Evolutionary conservation across 2,329 filamentous ascomycete genomes (phyloP), one percentile per base, ranked within the genome.

Genomic region (Acephala macrosclerotiorum): DNA sequence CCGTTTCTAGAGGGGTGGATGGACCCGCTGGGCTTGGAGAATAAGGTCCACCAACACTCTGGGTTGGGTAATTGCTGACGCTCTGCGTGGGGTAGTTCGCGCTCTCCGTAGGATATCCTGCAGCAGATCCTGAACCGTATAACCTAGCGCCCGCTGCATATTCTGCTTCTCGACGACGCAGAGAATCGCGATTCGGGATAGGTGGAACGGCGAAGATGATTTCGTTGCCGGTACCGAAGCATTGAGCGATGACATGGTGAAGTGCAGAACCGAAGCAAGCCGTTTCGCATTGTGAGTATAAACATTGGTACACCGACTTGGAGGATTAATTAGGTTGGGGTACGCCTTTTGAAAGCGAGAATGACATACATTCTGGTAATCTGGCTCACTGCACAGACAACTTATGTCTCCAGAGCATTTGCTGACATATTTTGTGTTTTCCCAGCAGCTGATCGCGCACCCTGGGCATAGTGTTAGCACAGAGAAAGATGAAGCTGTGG

Each of bases 231-330:
- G 66, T 60, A 20, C 62, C 68, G 47, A 71, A 69, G 63, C 77
- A 79, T 66, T 71, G 70, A 42, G 70, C 69, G 8, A 78, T 73
- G 18, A 73, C 69, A 63, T 76, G 67, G 65, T 79, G 76, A 25
- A 79, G 70, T 14, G 77, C 77, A 22, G 70, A 66, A 20, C 73
- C 74, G 60, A 77, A 78, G 45, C 77, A 72, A 53, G 69, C 66
- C 18, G 75, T 77, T 53, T 75, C 73, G 58, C 77, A 79, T 65
- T 79, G 77, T 6, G 77, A 78, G 65, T 78, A 77, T 20, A 79
- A 68, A 61, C 76, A 79, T 65, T 77, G 76, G 56, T 73, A 77
- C 40, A 78, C 72, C 14, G 72, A 74, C 77, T 78, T 58, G 5
- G 20, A 35, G 25, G 38, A n/a, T 1, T 11, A 42, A 20, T 49